Evolutionary conservation across 202 grass and related monocot species (phyloP).

Genomic region (Zoysia matrella): DNA sequence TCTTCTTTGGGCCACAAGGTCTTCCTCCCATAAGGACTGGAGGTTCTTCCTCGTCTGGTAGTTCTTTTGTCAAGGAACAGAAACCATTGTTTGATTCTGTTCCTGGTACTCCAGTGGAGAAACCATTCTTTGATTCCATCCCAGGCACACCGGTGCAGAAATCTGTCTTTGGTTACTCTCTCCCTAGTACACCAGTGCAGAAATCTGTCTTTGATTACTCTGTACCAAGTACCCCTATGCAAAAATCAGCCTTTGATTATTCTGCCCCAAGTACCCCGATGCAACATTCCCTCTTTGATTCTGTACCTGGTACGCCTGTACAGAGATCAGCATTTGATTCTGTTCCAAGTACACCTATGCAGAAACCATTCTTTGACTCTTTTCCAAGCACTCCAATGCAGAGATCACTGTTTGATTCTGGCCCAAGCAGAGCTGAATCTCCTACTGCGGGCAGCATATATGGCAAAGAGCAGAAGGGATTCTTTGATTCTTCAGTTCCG

Average conservation of each 20-base stretch:
- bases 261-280: conserved; percentile 61
- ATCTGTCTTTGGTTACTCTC: too few species aligned
- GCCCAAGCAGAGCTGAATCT: conserved; percentile 55
- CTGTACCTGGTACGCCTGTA: conserved; percentile 57
- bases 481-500: conserved; percentile 78
- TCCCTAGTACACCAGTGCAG: too few species aligned
- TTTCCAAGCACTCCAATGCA: conserved; percentile 70
- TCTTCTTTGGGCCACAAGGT: conserved; percentile 80
- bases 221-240: conserved; percentile 65
- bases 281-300: conserved; percentile 68
- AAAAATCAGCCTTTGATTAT: conserved; percentile 43
- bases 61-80: conserved; percentile 61
- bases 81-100: conserved; percentile 93
- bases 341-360: conserved; percentile 57
- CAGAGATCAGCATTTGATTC: conserved; percentile 76
- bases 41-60: conserved; percentile 59
- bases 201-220: background rate
- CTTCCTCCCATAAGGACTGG: conserved; percentile 87
- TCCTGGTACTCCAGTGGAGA: conserved; percentile 81
- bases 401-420: conserved; percentile 65
- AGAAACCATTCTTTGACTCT: conserved; percentile 58
- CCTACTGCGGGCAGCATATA: conserved; percentile 60
- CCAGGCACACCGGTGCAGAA: too few species aligned
- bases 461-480: conserved; percentile 68
- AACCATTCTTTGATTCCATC: conserved; percentile 60